Conservation (phyloP, 75 land plant species). For the Sequoia sempervirens region DNA sequence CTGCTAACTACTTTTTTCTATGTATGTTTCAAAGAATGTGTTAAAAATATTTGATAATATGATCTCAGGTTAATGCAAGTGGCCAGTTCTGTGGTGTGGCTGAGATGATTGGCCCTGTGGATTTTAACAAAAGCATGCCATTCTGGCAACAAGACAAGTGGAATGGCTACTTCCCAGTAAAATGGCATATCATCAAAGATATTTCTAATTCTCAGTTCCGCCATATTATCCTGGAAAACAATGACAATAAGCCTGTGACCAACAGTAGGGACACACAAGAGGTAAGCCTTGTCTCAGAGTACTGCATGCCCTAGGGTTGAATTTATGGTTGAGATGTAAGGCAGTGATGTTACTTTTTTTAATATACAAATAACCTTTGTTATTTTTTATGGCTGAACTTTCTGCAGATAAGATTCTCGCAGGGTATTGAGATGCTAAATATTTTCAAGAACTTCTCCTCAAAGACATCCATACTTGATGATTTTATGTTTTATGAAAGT, state of each 20-base stretch:
- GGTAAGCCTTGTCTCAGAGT: conserved; percentile 11
- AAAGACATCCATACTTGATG: conserved; percentile 78
- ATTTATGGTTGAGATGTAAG: neutral
- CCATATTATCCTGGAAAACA: conserved; percentile 55
- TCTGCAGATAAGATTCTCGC: conserved; percentile 56
- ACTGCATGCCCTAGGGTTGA: neutral
- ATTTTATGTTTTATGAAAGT: conserved; percentile 72
- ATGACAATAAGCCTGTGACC: conserved; percentile 61
- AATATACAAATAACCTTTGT: neutral
- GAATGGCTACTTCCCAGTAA: conserved; percentile 61
- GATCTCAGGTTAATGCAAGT: conserved; percentile 61
- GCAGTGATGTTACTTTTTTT: neutral
- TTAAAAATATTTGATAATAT: neutral
- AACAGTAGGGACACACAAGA: conserved; percentile 71
- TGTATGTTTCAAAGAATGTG: neutral
- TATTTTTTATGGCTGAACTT: neutral
- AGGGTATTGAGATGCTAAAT: conserved; percentile 69
- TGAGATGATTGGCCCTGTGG: conserved; percentile 53
- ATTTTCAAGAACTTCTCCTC: conserved; percentile 59
- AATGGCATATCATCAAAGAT: conserved; percentile 71
- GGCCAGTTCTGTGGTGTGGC: conserved; percentile 75
- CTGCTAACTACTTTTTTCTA: neutral
- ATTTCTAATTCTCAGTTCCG: conserved; percentile 57
- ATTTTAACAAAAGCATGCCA: conserved; percentile 52
- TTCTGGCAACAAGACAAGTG: conserved; percentile 77